A percentile compares a stretch with the other conserved stretches of the same genome.
Evolutionary conservation across 768 basidiomycete species (phyloP).

Genomic region (Mycena rosella): DNA sequence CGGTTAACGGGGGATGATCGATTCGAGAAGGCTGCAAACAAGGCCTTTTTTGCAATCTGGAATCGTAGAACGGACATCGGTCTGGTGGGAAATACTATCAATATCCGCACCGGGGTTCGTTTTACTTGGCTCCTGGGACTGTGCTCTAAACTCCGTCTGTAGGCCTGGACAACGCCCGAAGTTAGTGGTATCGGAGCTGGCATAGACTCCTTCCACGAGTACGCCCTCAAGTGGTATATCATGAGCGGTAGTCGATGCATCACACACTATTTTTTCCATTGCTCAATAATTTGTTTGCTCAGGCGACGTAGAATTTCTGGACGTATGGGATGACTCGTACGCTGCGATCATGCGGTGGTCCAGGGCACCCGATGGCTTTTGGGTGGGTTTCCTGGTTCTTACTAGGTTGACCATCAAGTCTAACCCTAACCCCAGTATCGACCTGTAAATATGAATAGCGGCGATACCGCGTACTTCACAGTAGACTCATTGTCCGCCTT

Average conservation of each 20-base stretch:
- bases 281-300: constrained; percentile 12
- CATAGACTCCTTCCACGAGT: constrained; percentile 96
- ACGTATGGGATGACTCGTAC: constrained; percentile 89
- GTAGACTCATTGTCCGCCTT: constrained; percentile 97
- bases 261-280: not conserved
- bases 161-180: constrained; percentile 85
- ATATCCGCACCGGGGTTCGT: constrained; percentile 83
- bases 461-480: constrained; percentile 80
- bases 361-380: constrained; percentile 87
- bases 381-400: constrained; percentile 70
- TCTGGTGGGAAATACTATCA: constrained; percentile 91
- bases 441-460: constrained; percentile 82
- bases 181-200: constrained; percentile 91
- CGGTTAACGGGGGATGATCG: constrained; percentile 90
- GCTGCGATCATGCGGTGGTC: constrained; percentile 89
- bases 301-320: constrained; percentile 85
- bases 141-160: constrained; percentile 27
- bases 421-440: constrained; percentile 71
- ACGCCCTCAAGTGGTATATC: constrained; percentile 93
- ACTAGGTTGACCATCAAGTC: not conserved
- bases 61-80: constrained; percentile 88
- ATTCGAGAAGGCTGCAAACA: constrained; percentile 91
- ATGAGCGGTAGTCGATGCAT: constrained; percentile 65
- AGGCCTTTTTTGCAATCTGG: constrained; percentile 95
- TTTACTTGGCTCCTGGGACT: not conserved